A percentile compares a stretch with the other conserved stretches of the same genome.
phyloP scores from a whole-genome alignment of 164 flowering plant genomes.

The Paratinospora sagittata region DNA sequence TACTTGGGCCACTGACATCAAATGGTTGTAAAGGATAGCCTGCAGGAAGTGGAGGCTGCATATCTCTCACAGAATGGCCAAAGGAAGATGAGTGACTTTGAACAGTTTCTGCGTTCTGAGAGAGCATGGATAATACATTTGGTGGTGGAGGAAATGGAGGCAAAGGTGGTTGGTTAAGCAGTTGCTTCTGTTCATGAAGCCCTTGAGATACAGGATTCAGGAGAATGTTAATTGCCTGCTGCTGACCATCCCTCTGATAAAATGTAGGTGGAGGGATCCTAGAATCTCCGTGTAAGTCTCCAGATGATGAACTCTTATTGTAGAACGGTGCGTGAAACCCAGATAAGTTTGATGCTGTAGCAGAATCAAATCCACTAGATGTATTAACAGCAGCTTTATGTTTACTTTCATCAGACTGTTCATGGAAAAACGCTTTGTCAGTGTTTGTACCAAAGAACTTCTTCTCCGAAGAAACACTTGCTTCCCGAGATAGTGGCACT shows the following conservation, averaged over 20 bases:
- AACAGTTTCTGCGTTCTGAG: slow-evolving; percentile 40
- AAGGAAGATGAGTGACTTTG: slow-evolving; percentile 45
- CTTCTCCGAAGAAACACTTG: slow-evolving; percentile 68
- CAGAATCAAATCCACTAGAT: slow-evolving; percentile 37
- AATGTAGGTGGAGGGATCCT: slow-evolving; percentile 40
- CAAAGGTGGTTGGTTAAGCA: slow-evolving; percentile 68
- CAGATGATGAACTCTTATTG: slow-evolving; percentile 31
- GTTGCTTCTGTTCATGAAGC: slow-evolving; percentile 49
- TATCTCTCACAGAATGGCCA: slow-evolving; percentile 35
- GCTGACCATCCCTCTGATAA: slow-evolving; percentile 37
- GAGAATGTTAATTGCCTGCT: slow-evolving; percentile 27
- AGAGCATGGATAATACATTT: slow-evolving; percentile 39
- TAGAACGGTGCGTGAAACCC: slow-evolving; percentile 32
- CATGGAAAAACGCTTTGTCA: slow-evolving; percentile 24
- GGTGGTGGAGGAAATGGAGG: slow-evolving; percentile 87
- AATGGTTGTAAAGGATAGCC: slow-evolving; percentile 42
- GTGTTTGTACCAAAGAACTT: slow-evolving; percentile 27
- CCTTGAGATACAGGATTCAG: slow-evolving; percentile 46
- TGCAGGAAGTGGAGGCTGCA: slow-evolving; percentile 32
- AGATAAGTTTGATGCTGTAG: slow-evolving; percentile 27
- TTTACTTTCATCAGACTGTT: slow-evolving; percentile 56
- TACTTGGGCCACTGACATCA: slow-evolving; percentile 23
- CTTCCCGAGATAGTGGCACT: slow-evolving; percentile 58
- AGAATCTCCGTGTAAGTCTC: slow-evolving; percentile 34
- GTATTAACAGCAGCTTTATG: slow-evolving; percentile 24